Evolutionary conservation across 306 rosid genomes (phyloP), one percentile per base, ranked within the genome.

Genomic region (Dalbergia cochinchinensis): DNA sequence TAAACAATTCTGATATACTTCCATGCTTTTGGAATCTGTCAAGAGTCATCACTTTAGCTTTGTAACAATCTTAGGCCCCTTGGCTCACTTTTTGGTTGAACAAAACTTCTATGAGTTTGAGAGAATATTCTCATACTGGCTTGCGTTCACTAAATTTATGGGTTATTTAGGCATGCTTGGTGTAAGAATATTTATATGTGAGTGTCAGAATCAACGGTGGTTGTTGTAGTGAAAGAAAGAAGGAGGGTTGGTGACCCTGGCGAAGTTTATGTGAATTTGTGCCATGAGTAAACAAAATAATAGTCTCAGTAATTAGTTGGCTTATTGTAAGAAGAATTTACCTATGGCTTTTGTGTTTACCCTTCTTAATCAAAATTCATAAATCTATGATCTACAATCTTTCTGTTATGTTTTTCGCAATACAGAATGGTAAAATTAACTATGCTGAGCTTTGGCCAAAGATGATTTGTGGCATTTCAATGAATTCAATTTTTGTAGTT

Each of bases 1-100:
- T 73, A 63, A 85, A 69, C 69, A 73, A 82, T 73, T 48, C 45
- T 74, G 19, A 61, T 75, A 64, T 79, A 70, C 80, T 75, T 69
- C 68, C 39, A 14, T 73, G 65, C 76, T 22, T 48, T 83, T 70
- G 33, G 55, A 62, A 31, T 70, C 44, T 64, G 63, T 62, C 37
- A 63, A 15, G 31, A 50, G 44, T 62, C 44, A 16, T 80, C 51
- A 47, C 41, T 78, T 64, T 63, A 26, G 57, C 26, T 51, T 59
- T 78, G 37, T 31, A 48, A 26, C 67, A 34, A 77, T 73, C 39
- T 45, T 68, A 51, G 13, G 50, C 9, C 65, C 72, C 68, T 55
- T 79, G 39, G 68, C 55, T 78, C 62, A 62, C 79, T 15, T 78
- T 84, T 69, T 69, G 65, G 45, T 57, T 77, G 64, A 53, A 74